Evolutionary conservation across 2,329 filamentous ascomycete genomes (phyloP).

Genomic region (Sporothrix pseudoabietina): DNA sequence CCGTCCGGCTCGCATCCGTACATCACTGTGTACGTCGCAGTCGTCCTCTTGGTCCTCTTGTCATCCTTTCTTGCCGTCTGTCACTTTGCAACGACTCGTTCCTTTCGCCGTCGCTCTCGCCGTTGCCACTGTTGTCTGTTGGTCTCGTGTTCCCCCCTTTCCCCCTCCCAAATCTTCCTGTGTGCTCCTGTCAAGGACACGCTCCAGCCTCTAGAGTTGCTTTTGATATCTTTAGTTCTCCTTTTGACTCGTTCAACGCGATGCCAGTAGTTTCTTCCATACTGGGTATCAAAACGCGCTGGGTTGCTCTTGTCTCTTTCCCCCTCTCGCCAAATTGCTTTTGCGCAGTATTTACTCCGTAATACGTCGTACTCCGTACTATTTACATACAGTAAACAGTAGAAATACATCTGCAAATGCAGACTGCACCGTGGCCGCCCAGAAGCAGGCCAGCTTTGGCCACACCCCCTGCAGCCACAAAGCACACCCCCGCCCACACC

Average conservation of each 20-base stretch:
- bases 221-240: neutral
- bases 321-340: neutral
- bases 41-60: neutral
- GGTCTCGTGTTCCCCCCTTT: neutral
- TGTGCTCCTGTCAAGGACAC: neutral
- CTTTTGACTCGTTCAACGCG: neutral
- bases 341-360: neutral
- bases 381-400: neutral
- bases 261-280: neutral
- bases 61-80: neutral
- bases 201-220: neutral
- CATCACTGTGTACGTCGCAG: neutral
- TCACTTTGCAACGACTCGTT: neutral
- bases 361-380: too few relatives aligned
- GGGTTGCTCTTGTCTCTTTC: neutral
- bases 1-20: constrained; percentile 14
- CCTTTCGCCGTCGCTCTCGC: neutral
- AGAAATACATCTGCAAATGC: neutral
- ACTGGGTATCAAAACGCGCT: neutral
- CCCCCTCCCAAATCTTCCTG: neutral
- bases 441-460: neutral
- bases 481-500: neutral
- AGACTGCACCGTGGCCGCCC: neutral
- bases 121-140: constrained; percentile 7
- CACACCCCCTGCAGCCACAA: constrained; percentile 19